Evolutionary conservation across 2,329 filamentous ascomycete genomes (phyloP).

Genomic region (Pseudogymnoascus sp.): DNA sequence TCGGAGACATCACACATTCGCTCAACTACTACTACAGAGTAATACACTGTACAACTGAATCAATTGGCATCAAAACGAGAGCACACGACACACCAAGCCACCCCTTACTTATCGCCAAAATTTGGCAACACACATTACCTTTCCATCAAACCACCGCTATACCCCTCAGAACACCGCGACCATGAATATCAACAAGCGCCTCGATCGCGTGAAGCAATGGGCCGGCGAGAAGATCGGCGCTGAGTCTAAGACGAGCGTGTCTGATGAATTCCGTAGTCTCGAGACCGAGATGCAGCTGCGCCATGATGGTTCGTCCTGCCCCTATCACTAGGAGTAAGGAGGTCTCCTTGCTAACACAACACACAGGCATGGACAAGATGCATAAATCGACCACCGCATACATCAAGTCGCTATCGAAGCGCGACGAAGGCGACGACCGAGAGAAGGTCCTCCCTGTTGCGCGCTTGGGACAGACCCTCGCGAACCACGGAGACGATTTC

Average conservation of each 20-base stretch:
- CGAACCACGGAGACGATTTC: conserved; percentile 84
- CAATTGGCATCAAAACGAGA: not conserved
- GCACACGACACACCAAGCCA: not conserved
- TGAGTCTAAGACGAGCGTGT: conserved; percentile 76
- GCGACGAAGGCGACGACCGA: conserved; percentile 74
- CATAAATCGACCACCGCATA: conserved; percentile 80
- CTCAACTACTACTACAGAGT: not conserved
- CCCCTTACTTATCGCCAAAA: not conserved
- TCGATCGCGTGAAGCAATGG: conserved; percentile 97
- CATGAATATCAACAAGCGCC: conserved; percentile 59
- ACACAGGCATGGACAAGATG: conserved; percentile 78
- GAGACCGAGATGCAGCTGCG: conserved; percentile 86
- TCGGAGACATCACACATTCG: not conserved
- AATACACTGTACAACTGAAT: not conserved
- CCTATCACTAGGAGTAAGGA: not conserved
- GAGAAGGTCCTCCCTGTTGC: conserved; percentile 77
- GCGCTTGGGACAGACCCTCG: conserved; percentile 77
- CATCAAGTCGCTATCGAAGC: conserved; percentile 78
- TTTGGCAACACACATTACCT: not conserved
- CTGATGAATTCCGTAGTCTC: conserved; percentile 83
- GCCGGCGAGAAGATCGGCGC: conserved; percentile 92
- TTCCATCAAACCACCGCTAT: not conserved
- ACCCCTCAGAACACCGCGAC: conserved; percentile 13
- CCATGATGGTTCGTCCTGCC: conserved; percentile 62
- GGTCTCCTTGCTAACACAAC: not conserved